Base-by-base conservation (phyloP, 441 rosid species). In the Aleurites moluccanus region DNA sequence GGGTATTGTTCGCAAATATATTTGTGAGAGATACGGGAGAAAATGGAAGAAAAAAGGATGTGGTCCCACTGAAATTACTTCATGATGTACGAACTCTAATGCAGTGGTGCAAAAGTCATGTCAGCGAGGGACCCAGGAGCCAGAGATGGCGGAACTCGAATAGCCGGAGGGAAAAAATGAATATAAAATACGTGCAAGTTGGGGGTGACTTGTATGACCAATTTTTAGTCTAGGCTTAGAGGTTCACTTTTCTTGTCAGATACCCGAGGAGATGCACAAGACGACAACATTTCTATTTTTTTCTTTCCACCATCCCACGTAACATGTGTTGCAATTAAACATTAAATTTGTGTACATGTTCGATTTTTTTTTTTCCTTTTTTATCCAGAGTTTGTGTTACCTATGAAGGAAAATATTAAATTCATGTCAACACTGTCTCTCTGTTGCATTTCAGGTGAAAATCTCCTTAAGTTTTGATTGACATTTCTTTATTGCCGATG, bases 131-230 rank as follows among this genome's bases (percentile, higher is more conserved):
- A 42, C 67, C 63, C 76, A 64, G 38, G 6, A 35, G 4, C 69
- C 76, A 64, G 69, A 53, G 70, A 64, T 64, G 23, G 52, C 38
- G 70, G 64, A 33, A 64, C 18, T 42, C 62, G 28, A 44, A 47
- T 52, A 28, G 38, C 28, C 38, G 16, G 50, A 38, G 47, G 38
- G 14, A 33, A 49, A 72, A 10, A 4, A 16, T 35, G 70, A 64
- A 25, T 49, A 25, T 63, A 15, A 60, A 28, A 14, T 13, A 21
- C 15, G 28, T 64, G 62, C 70, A 35, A 71, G 18, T 35, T 62
- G 47, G 21, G 69, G 21, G 33, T 33, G 61, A 49, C 47, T 13
- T 21, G 38, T 53, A 14, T 52, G 70, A 14, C 38, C 40, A 11
- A 13, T 13, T 42, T 42, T 42, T 42, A 42, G 13, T 42, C 9